These are phyloP conservation scores for Leccinum pallidistipes DNA, from an alignment of 1,284 basidiomycete species.

Conservation along the genomic window DNA sequence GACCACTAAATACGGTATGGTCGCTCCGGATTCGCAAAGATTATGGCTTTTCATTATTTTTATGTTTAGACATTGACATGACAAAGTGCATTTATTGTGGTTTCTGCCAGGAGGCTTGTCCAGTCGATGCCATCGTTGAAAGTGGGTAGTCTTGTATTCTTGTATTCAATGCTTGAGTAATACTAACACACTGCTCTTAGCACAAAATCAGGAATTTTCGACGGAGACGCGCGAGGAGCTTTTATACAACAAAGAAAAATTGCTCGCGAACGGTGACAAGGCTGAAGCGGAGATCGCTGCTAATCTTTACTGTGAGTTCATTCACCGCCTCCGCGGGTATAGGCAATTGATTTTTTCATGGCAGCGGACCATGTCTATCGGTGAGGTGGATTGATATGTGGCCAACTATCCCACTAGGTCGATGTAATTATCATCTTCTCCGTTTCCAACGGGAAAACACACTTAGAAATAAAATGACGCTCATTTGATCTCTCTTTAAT, in stretches of 20 bases:
- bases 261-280: slow-evolving; percentile 93
- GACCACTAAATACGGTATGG: slow-evolving; percentile 92
- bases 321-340: slow-evolving; percentile 4
- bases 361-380: slow-evolving; percentile 66
- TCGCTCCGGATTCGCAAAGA: slow-evolving; percentile 22
- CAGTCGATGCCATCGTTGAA: slow-evolving; percentile 99
- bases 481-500: slow-evolving; percentile 1
- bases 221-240: slow-evolving; percentile 98
- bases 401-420: slow-evolving; percentile 12
- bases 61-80: slow-evolving; percentile 86
- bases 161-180: slow-evolving; percentile 1
- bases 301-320: slow-evolving; percentile 75
- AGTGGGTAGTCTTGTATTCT: slow-evolving; percentile 55
- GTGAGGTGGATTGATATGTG: slow-evolving; percentile 34
- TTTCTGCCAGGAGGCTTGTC: slow-evolving; percentile 98
- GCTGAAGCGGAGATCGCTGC: slow-evolving; percentile 97
- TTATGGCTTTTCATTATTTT: neutral
- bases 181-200: slow-evolving; percentile 42
- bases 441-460: slow-evolving; percentile 6
- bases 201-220: slow-evolving; percentile 95
- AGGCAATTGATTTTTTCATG: slow-evolving; percentile 13
- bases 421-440: slow-evolving; percentile 27
- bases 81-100: slow-evolving; percentile 98
- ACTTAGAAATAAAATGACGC: slow-evolving; percentile 2
- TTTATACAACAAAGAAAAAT: slow-evolving; percentile 98